Base-by-base conservation (phyloP, 257 asterid genomes). In the Solanum sejunctum region DNA sequence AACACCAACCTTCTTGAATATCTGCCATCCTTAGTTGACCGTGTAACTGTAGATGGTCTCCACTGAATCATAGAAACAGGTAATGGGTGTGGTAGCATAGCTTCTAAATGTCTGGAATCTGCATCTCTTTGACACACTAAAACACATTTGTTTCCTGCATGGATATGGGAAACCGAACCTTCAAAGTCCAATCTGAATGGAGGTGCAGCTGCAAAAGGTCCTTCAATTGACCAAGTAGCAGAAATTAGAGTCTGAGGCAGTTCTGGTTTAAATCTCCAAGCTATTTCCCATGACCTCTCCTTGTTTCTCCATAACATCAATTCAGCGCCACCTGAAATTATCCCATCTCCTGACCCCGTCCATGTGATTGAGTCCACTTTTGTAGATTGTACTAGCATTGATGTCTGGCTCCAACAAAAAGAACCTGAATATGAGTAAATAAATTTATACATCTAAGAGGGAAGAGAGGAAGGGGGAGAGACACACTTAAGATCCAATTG, bases 371-470 rank as follows among this genome's bases (percentile, higher is more conserved):
- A 91, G 87, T 97, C 96, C 84, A 92, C 93, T 90, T 92, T 91
- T 86, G 90, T 86, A 70, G 98, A 85, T 90, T 94, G 98, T 88
- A 84, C 88, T 82, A 97, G 95, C 32, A 85, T 86, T 85, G 94
- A 90, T 91, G 91, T 96, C 99, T 95, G 98, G 93, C 98, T 93
- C 99, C 99, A 96, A 95, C 95, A 95, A 96, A 95, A 96, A 92
- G 95, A 94, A 93, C 99, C 99, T 96, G 99, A 89, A 95, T 95
- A 93, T 95, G 97, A 96, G 98, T 96, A 88, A 94, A 92, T 91
- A 92, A 91, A 91, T 91, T 93, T 92, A 88, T 88, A 91, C 87
- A 88, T 82, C 82, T 88, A 86, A 90, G 87, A 77, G 89, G 88
- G 85, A 66, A 49, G 83, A 70, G 71, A 52, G 11, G 69, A 28